Base-by-base conservation (phyloP, 2,329 filamentous ascomycete genomes). In the Trichothecium roseum region DNA sequence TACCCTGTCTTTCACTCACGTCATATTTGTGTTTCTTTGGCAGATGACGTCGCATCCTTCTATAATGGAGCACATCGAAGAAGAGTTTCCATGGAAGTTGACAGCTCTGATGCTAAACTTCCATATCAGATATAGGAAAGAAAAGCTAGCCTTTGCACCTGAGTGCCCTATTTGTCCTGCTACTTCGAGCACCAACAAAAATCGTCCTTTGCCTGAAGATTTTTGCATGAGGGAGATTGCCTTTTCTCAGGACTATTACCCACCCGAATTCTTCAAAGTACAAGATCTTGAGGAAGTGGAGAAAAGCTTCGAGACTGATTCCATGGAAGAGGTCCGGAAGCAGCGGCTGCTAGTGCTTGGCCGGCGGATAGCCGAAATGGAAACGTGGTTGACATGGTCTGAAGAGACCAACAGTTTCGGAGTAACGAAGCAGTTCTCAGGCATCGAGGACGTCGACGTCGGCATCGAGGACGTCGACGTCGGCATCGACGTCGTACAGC, bases 1-100 rank as follows among this genome's bases (percentile, higher is more conserved):
- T 40, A 68, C 74, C 3, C 57, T 82, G 2, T 68, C 78, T 0
- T 81, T 74, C 46, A 47, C 81, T 0, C 78, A 84, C 43, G 66
- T 74, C 1, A 66, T 69, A 4, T 56, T 85, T 18, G 68, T 72
- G 0, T 83, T 81, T 44, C 49, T 84, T 7, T 46, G 56, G 3
- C 60, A 66, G 18, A 50, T 77, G 32, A 55, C 59, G 2, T 50
- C 51, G 8, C 56, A 54, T 5, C 60, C 61, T 0, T 48, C 51
- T 1, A 68, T 64, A 0, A 16, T 30, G 29, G 15, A 12, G 12
- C 29, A 27, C 24, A 27, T 27, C 15, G 9, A 30, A 15, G 16
- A 10, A 15, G 8, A 12, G 29, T 30, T 30, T 16, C 29, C 15
- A 8, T 30, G 15, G 29, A 16, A 8, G 15, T 12, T 30, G 9